Percentiles rank a stretch among this genome's conserved stretches.
Evolutionary conservation across 805 yeast genomes (phyloP).

Genomic region (Spathaspora hagerdaliae): DNA sequence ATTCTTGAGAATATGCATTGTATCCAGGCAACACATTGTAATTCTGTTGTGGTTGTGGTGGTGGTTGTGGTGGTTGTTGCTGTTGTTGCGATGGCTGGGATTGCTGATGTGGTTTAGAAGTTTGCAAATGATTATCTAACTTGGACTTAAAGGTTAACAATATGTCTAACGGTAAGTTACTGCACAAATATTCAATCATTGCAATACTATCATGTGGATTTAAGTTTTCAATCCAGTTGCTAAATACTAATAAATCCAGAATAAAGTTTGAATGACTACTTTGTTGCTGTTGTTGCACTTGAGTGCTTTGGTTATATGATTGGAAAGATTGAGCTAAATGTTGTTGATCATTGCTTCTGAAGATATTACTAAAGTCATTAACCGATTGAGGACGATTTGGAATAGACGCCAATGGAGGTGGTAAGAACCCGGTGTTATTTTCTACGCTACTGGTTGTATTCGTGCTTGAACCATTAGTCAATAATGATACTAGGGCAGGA

Average conservation of each 20-base stretch:
- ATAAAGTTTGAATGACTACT: slow-evolving; percentile 34
- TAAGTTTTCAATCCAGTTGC: slow-evolving; percentile 49
- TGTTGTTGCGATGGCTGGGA: background rate
- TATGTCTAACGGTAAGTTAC: slow-evolving; percentile 48
- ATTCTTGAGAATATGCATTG: slow-evolving; percentile 6
- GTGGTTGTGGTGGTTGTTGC: background rate
- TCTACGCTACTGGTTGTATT: background rate
- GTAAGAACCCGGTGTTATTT: slow-evolving; percentile 6
- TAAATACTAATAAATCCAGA: slow-evolving; percentile 47
- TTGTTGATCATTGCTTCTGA: slow-evolving; percentile 3
- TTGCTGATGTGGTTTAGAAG: slow-evolving; percentile 3
- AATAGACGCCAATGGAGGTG: slow-evolving; percentile 19
- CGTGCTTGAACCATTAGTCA: background rate
- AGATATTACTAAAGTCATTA: slow-evolving; percentile 30
- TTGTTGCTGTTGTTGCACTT: slow-evolving; percentile 7
- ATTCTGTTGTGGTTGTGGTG: slow-evolving; percentile 1
- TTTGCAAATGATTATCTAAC: slow-evolving; percentile 36
- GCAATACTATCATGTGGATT: slow-evolving; percentile 48
- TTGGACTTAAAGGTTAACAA: slow-evolving; percentile 46
- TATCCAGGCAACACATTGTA: background rate
- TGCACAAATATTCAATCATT: slow-evolving; percentile 51
- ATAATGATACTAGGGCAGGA: slow-evolving; percentile 1
- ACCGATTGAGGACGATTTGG: slow-evolving; percentile 43
- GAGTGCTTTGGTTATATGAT: slow-evolving; percentile 1
- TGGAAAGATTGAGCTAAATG: background rate